Evolutionary conservation across 1,284 basidiomycete genomes (phyloP), one percentile per base, ranked within the genome.

Genomic region (Microbotryum lychnidis-dioicae): DNA sequence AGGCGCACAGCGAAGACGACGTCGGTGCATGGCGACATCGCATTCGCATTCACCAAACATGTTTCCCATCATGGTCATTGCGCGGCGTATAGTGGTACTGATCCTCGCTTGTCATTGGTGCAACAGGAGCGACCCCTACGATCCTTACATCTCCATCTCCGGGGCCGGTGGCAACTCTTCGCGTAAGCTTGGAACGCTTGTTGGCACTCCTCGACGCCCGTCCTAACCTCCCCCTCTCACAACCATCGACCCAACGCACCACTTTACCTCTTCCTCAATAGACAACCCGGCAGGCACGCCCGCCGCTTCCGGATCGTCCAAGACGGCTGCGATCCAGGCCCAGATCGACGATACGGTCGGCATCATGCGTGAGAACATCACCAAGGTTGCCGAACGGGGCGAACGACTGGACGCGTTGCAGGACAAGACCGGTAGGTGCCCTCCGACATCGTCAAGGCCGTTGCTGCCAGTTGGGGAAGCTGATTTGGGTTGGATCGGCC

Each of bases 291-390:
- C 25, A 31, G 23, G 29, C 27, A 31, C 27, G 45, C 42, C 46
- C 25, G 45, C 45, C 4, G 61, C 54, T 20, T 47, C 54, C 1
- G 63, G 60, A 42, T 66, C 68, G 49, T 54, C 54, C 48, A 70
- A 92, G 83, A 94, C 91, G 1, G 87, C 89, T 16, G 88, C 87
- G 60, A 93, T 97, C 71, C 91, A 97, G 76, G 82, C 83, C 37
- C 91, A 97, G 77, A 96, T 97, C 70, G 90, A 97, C 74, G 87
- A 90, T 73, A 96, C 91, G 44, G 90, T 94, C 64, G 89, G 87
- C 55, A 92, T 96, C 73, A 97, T 97, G 94, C 83, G 91, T 73
- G 91, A 97, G 72, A 98, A 97, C 78, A 97, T 97, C 72, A 89
- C 86, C 70, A 91, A 91, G 77, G 92, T 97, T 42, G 89, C 91